Base-by-base conservation (phyloP, 2,329 filamentous ascomycete genomes). In the Aspergillus jensenii region DNA sequence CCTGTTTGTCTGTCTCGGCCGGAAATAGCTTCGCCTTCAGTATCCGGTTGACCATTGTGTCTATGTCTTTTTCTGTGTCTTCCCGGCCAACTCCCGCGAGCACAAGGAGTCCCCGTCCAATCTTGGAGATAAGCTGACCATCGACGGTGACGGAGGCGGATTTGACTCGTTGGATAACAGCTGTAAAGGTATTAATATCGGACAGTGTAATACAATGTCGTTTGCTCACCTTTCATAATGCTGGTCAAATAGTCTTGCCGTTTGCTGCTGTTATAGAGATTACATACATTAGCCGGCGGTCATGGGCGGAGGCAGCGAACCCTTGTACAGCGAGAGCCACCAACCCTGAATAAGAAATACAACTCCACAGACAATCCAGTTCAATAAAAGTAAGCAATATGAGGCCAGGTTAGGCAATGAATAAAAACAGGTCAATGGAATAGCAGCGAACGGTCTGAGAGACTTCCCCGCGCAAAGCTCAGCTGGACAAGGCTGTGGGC, bases 81-180 rank as follows among this genome's bases (percentile, higher is more conserved):
- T 93, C 89, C 41, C 91, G 93, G 33, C 90, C 92, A 44, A 99
- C 87, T 25, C 93, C 95, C 21, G 93, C 93, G 72, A 99, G 89
- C 33, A 98, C 91, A 6, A 99, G 82, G 44, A 99, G 79, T 31
- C 95, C 95, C 75, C 89, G 90, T 59, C 91, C 91, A 68, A 99
- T 98, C 3, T 89, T 90, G 1, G 95, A 98, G 46, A 99, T 85
- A 31, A 96, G 79, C 72, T 96, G 84, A 70, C 91, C 89, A 71
- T 99, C 93, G 52, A 99, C 93, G 1, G 92, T 95, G 67, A 99
- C 95, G 7, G 93, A 97, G 60, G 93, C 93, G 44, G 93, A 98
- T 60, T 96, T 86, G 52, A 99, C 95, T 64, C 95, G 86, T 77
- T 99, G 95, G 53, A 98, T 80, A 59, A 99, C 90, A 54, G 92